Percentiles rank a stretch among this genome's conserved stretches.
These are phyloP conservation scores for Neoboletus magnificus DNA, from an alignment of 768 basidiomycete genomes.

Conservation along the genomic window DNA sequence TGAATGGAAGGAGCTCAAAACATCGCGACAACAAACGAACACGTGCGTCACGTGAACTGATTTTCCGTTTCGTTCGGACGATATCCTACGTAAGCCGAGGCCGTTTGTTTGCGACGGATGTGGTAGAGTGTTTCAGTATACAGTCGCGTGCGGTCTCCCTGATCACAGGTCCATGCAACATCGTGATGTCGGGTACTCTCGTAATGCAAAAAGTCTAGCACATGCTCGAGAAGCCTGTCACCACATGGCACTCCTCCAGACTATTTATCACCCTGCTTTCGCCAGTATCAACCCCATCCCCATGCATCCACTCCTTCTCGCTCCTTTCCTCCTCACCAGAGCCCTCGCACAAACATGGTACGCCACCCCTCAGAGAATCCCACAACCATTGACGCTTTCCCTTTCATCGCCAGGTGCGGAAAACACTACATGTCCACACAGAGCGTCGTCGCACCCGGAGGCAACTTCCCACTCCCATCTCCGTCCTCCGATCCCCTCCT, in stretches of 20 bases:
- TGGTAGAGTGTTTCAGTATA: too few species aligned
- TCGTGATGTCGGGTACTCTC: too few species aligned
- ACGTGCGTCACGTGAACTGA: conserved; percentile 23
- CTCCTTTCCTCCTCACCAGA: conserved; percentile 11
- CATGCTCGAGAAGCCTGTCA: too few species aligned
- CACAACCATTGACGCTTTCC: not conserved
- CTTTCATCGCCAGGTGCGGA: conserved; percentile 42
- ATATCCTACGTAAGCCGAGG: too few species aligned
- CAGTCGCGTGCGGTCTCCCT: too few species aligned
- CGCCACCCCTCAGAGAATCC: not conserved
- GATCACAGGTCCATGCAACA: too few species aligned
- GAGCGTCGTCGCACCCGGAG: conserved; percentile 45
- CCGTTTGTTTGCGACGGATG: too few species aligned
- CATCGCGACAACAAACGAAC: conserved; percentile 21
- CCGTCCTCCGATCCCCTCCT: conserved; percentile 43
- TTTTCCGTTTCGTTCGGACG: not conserved
- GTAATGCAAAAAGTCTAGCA: too few species aligned
- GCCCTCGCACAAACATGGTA: conserved; percentile 31
- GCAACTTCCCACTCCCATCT: conserved; percentile 43
- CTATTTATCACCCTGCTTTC: not conserved
- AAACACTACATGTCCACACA: conserved; percentile 51
- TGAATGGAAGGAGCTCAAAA: not conserved
- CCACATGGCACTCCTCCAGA: not conserved
- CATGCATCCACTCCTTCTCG: conserved; percentile 15
- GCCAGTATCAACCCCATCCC: not conserved